phyloP scores from a whole-genome alignment of 1,139 yeast species.

The Debaryomyces sp. region DNA sequence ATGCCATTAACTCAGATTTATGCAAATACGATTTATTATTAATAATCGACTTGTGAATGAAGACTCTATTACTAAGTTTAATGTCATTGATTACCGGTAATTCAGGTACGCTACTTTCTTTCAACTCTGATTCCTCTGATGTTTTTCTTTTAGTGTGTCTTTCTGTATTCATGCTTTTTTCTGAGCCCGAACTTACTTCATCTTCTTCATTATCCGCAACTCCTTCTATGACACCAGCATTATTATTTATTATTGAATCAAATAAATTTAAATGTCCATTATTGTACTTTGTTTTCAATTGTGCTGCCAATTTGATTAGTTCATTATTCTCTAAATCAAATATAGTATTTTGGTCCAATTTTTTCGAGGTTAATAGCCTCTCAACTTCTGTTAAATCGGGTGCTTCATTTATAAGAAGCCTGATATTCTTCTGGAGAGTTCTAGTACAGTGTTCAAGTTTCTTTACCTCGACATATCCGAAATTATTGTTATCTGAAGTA shows the following conservation, averaged over 20 bases:
- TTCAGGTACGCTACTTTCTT: constrained; percentile 44
- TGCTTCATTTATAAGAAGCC: constrained; percentile 53
- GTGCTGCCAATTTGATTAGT: constrained; percentile 60
- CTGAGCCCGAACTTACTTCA: not conserved
- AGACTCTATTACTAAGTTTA: constrained; percentile 67
- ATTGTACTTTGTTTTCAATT: constrained; percentile 56
- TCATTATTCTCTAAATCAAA: constrained; percentile 56
- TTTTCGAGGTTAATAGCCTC: constrained; percentile 22
- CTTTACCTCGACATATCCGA: constrained; percentile 43
- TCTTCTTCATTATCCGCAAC: not conserved
- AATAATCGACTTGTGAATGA: constrained; percentile 77
- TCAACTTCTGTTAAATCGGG: constrained; percentile 51
- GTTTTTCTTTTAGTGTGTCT: not conserved
- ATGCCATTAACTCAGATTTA: constrained; percentile 56
- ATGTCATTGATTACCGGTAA: constrained; percentile 70
- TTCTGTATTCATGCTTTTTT: not conserved
- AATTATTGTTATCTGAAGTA: constrained; percentile 14
- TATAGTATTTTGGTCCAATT: constrained; percentile 38
- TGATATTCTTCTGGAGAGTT: constrained; percentile 53
- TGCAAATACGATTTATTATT: constrained; percentile 60
- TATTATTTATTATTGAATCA: constrained; percentile 43
- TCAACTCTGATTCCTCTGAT: constrained; percentile 13
- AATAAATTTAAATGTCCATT: constrained; percentile 50
- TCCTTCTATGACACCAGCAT: constrained; percentile 12
- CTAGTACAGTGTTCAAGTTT: constrained; percentile 46